Evolutionary conservation across 2,329 filamentous ascomycete genomes (phyloP).

Genomic region (Zymoseptoria passerinii): DNA sequence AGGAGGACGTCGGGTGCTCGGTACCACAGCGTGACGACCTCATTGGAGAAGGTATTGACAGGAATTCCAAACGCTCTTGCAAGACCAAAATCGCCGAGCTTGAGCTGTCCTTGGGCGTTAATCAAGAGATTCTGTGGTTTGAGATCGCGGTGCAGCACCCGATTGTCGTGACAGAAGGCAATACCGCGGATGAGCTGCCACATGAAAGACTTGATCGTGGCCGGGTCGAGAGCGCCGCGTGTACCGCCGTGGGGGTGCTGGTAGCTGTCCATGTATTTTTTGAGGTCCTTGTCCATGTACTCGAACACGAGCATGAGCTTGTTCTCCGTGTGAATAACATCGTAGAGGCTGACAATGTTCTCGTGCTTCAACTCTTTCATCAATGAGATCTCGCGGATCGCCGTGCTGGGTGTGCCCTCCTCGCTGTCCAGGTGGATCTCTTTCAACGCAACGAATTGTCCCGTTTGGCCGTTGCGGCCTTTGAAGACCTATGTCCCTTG

Average conservation of each 20-base stretch:
- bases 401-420: constrained; percentile 93
- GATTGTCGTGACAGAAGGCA: constrained; percentile 80
- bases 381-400: constrained; percentile 94
- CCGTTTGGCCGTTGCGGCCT: constrained; percentile 92
- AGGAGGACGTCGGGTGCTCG: constrained; percentile 83
- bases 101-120: constrained; percentile 76
- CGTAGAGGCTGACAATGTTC: constrained; percentile 93
- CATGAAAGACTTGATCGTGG: constrained; percentile 98
- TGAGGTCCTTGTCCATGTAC: constrained; percentile 96
- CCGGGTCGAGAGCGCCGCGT: constrained; percentile 76
- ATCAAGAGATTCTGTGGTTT: constrained; percentile 90
- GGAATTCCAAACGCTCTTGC: constrained; percentile 87
- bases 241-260: constrained; percentile 59
- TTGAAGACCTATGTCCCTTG: constrained; percentile 74
- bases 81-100: constrained; percentile 83
- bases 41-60: constrained; percentile 84
- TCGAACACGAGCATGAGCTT: constrained; percentile 99
- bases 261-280: constrained; percentile 85
- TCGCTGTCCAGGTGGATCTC: constrained; percentile 98
- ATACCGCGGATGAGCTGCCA: constrained; percentile 86
- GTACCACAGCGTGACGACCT: constrained; percentile 93
- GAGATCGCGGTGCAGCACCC: constrained; percentile 77
- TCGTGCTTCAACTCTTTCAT: constrained; percentile 99
- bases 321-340: constrained; percentile 99
- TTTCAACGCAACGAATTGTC: constrained; percentile 92